These are phyloP conservation scores for Dictyostelium firmibasis DNA, from an alignment of 78 protist species.

Conservation along the genomic window DNA sequence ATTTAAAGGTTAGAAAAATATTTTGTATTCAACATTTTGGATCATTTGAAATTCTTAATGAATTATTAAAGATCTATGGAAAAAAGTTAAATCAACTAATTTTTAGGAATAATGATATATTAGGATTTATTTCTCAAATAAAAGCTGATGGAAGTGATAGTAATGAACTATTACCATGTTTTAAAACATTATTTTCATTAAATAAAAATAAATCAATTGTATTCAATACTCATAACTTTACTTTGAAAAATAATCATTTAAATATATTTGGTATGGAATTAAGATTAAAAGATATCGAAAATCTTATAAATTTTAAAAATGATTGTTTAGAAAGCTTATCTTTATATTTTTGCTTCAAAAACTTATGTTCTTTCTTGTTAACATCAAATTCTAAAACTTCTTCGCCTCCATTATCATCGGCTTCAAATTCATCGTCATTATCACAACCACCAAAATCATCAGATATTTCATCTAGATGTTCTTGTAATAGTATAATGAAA, in stretches of 20 bases:
- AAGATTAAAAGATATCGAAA: neutral
- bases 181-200: neutral
- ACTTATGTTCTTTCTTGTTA: neutral
- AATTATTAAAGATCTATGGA: neutral
- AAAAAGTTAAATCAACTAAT: neutral
- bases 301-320: neutral
- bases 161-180: neutral
- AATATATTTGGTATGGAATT: neutral
- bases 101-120: neutral
- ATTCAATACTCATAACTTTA: neutral
- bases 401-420: neutral
- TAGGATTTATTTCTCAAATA: neutral
- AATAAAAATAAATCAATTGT: neutral
- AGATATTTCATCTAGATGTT: neutral
- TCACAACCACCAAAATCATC: neutral
- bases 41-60: neutral
- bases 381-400: too few species aligned
- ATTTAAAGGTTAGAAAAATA: neutral
- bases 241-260: neutral
- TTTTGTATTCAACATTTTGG: neutral
- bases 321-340: neutral
- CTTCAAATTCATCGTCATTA: neutral
- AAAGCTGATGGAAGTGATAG: neutral
- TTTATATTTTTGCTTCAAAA: neutral
- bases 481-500: neutral